Conservation (phyloP, 352 stramenopile species). For the Phytophthora ramorum region DNA sequence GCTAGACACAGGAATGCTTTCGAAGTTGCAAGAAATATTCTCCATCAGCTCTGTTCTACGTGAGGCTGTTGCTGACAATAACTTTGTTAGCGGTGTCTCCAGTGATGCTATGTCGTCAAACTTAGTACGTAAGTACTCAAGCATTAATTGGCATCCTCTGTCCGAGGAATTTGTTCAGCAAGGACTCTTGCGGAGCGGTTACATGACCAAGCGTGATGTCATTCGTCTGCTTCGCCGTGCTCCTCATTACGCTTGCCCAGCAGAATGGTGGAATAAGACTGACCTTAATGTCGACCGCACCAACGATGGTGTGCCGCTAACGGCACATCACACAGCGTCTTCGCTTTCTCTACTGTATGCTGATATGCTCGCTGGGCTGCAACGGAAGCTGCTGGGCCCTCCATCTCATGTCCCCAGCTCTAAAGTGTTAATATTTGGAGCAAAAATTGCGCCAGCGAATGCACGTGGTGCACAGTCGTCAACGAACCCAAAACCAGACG, state of each 20-base stretch:
- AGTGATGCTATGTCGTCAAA: slow-evolving; percentile 6
- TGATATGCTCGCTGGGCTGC: slow-evolving; percentile 68
- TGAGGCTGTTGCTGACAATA: slow-evolving; percentile 43
- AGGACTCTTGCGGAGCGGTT: slow-evolving; percentile 67
- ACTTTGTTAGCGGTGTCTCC: slow-evolving; percentile 1
- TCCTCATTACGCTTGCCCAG: slow-evolving; percentile 61
- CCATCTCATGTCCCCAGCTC: slow-evolving; percentile 31
- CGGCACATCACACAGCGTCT: slow-evolving; percentile 67
- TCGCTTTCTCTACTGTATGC: slow-evolving; percentile 81
- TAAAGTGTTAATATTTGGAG: slow-evolving; percentile 78
- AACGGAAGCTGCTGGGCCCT: slow-evolving; percentile 57
- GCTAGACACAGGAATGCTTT: slow-evolving; percentile 80
- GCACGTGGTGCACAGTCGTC: slow-evolving; percentile 25
- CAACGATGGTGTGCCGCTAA: slow-evolving; percentile 22
- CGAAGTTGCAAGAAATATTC: slow-evolving; percentile 75
- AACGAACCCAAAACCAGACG: slow-evolving; percentile 47
- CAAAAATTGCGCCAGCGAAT: slow-evolving; percentile 24
- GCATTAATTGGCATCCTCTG: slow-evolving; percentile 81
- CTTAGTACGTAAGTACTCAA: slow-evolving; percentile 30
- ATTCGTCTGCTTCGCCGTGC: slow-evolving; percentile 67
- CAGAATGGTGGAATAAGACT: slow-evolving; percentile 71
- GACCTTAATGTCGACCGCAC: slow-evolving; percentile 32
- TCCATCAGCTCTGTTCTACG: slow-evolving; percentile 65
- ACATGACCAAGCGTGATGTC: slow-evolving; percentile 85
- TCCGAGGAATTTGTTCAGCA: slow-evolving; percentile 84